Percentiles rank a stretch among this genome's conserved stretches.
Evolutionary conservation across 2,329 filamentous ascomycete species (phyloP).

Genomic region (Colletotrichum kahawae): DNA sequence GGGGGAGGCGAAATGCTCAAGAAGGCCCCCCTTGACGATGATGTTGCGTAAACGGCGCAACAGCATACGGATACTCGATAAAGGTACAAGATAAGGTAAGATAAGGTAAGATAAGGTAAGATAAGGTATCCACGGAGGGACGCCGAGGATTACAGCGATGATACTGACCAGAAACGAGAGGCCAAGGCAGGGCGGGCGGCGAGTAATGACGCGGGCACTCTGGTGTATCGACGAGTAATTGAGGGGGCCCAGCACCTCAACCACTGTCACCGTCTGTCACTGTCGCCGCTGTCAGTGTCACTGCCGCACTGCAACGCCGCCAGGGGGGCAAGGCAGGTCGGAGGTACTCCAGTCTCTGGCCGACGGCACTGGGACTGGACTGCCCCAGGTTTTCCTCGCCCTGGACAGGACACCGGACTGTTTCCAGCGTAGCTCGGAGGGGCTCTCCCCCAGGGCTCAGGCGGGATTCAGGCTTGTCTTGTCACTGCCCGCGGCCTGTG

Average conservation of each 20-base stretch:
- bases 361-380: not conserved
- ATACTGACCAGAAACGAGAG: not conserved
- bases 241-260: not conserved
- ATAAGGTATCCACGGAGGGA: not conserved
- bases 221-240: not conserved
- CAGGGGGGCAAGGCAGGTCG: not conserved
- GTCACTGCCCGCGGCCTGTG: not conserved
- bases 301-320: not conserved
- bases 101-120: not conserved
- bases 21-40: not conserved
- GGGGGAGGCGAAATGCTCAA: not conserved
- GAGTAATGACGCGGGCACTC: constrained; percentile 15
- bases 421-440: not conserved
- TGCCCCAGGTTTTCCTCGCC: constrained; percentile 1
- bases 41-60: not conserved
- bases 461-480: not conserved
- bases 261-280: not conserved
- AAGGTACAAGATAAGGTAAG: not conserved
- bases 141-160: constrained; percentile 6
- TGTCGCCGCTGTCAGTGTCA: not conserved
- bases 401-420: not conserved
- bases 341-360: not conserved
- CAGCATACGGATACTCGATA: not conserved
- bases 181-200: not conserved
- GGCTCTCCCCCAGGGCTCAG: not conserved